A percentile compares a stretch with the other conserved stretches of the same genome.
Evolutionary conservation across 768 basidiomycete genomes (phyloP).

Genomic region (Amanita rimosa): DNA sequence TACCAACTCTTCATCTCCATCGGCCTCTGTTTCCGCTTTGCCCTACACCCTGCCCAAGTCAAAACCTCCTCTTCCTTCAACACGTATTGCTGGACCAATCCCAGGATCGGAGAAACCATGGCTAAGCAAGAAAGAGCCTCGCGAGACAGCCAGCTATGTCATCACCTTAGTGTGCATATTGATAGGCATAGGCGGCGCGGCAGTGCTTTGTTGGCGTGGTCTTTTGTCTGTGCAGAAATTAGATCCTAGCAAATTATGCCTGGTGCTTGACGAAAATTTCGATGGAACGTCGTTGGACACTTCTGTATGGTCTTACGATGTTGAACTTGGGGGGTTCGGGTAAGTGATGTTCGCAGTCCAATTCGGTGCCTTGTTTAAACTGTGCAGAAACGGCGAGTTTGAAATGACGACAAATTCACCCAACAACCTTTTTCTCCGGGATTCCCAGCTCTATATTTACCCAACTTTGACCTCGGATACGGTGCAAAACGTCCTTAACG

Average conservation of each 20-base stretch:
- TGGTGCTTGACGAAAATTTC: constrained; percentile 69
- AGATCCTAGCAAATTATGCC: constrained; percentile 34
- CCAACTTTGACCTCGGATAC: constrained; percentile 69
- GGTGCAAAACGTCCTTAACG: constrained; percentile 41
- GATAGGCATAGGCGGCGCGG: constrained; percentile 43
- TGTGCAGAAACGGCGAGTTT: constrained; percentile 55
- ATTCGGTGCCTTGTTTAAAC: neutral
- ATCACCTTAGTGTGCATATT: constrained; percentile 43
- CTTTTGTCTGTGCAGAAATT: constrained; percentile 32
- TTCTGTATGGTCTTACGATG: constrained; percentile 53
- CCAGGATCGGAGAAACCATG: constrained; percentile 49
- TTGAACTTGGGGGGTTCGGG: constrained; percentile 71
- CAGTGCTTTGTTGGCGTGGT: constrained; percentile 42
- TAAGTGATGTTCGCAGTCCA: constrained; percentile 13
- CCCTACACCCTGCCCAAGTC: constrained; percentile 17
- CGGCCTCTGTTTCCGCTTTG: constrained; percentile 11
- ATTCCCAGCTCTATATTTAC: constrained; percentile 66
- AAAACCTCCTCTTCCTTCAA: constrained; percentile 32
- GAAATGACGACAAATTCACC: constrained; percentile 58
- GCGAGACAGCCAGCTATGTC: constrained; percentile 23
- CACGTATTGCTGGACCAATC: constrained; percentile 41
- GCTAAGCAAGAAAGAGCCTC: constrained; percentile 29
- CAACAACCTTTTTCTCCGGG: constrained; percentile 55
- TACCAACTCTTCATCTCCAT: constrained; percentile 9
- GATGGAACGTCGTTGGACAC: constrained; percentile 26